Conservation (phyloP, 2,329 filamentous ascomycete species). For the Basipetospora chlamydospora region DNA sequence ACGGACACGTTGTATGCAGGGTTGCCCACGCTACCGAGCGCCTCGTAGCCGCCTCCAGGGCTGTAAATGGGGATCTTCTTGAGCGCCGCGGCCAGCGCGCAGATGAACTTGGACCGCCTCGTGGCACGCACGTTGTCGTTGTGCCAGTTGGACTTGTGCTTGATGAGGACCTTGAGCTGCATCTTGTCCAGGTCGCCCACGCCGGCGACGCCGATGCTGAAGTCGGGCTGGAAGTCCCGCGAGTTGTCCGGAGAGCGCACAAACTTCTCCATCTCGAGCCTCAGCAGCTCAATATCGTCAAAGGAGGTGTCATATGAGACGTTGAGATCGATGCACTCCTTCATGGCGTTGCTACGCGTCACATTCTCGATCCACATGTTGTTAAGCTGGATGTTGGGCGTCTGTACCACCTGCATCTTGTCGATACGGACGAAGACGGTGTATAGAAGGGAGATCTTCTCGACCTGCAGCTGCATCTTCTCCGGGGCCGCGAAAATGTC, state of each 20-base stretch:
- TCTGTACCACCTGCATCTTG: slow-evolving; percentile 60
- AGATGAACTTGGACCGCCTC: slow-evolving; percentile 92
- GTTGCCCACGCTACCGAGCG: slow-evolving; percentile 53
- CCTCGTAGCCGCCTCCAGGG: slow-evolving; percentile 57
- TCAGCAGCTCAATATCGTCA: slow-evolving; percentile 76
- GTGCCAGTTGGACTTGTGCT: slow-evolving; percentile 87
- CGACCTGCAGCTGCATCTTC: slow-evolving; percentile 59
- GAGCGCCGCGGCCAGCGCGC: slow-evolving; percentile 71
- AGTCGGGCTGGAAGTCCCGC: slow-evolving; percentile 79
- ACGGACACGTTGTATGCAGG: slow-evolving; percentile 72
- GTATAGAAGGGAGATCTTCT: slow-evolving; percentile 88
- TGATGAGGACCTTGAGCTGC: slow-evolving; percentile 66
- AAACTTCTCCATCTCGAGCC: slow-evolving; percentile 72
- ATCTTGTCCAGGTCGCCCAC: slow-evolving; percentile 83
- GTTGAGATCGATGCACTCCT: slow-evolving; percentile 65
- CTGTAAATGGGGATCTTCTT: slow-evolving; percentile 76
- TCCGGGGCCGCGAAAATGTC: slow-evolving; percentile 49
- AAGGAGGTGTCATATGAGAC: slow-evolving; percentile 79
- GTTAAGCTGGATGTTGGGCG: slow-evolving; percentile 87
- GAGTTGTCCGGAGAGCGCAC: slow-evolving; percentile 71
- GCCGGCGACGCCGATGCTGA: slow-evolving; percentile 62
- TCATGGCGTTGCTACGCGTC: slow-evolving; percentile 81
- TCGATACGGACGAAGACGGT: slow-evolving; percentile 78
- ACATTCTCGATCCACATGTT: slow-evolving; percentile 92
- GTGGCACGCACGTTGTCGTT: slow-evolving; percentile 71